A percentile compares a stretch with the other conserved stretches of the same genome.
Conservation (phyloP, 495 filamentous ascomycete species). For the Aspergillus heteromorphus region DNA sequence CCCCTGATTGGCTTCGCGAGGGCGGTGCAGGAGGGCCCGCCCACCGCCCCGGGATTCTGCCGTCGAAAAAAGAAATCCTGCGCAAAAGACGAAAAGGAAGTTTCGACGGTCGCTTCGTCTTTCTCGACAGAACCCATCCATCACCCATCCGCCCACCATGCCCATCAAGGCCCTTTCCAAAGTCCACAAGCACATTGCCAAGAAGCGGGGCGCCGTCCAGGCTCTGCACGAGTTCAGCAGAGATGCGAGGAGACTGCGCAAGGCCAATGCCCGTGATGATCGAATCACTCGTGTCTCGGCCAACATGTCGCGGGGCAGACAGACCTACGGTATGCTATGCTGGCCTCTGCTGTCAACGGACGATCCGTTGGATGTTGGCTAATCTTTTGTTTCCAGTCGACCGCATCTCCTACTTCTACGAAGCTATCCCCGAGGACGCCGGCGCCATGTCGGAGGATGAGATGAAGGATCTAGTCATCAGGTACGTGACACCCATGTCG, state of each 20-base stretch:
- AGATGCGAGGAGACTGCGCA: constrained; percentile 68
- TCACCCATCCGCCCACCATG: constrained; percentile 46
- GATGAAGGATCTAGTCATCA: constrained; percentile 57
- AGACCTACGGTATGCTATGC: constrained; percentile 55
- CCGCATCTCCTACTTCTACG: constrained; percentile 66
- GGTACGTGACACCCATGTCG: constrained; percentile 39
- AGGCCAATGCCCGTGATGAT: constrained; percentile 68
- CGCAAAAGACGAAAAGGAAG: constrained; percentile 11
- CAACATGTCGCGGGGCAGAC: constrained; percentile 59
- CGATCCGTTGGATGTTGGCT: neutral
- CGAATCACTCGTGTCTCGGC: constrained; percentile 62
- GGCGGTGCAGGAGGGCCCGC: constrained; percentile 3
- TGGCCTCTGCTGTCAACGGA: neutral
- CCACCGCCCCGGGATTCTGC: constrained; percentile 24
- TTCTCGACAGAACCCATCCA: neutral
- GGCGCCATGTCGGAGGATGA: constrained; percentile 52
- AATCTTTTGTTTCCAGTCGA: constrained; percentile 47
- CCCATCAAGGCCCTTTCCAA: constrained; percentile 69
- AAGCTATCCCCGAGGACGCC: constrained; percentile 49
- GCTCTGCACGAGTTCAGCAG: constrained; percentile 79
- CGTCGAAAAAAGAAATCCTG: constrained; percentile 14
- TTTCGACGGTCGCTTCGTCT: neutral
- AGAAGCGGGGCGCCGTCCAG: constrained; percentile 61
- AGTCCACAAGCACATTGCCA: constrained; percentile 76
- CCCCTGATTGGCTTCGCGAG: constrained; percentile 14